Evolutionary conservation across 768 basidiomycete species (phyloP).

Genomic region (Naganishia onofrii): DNA sequence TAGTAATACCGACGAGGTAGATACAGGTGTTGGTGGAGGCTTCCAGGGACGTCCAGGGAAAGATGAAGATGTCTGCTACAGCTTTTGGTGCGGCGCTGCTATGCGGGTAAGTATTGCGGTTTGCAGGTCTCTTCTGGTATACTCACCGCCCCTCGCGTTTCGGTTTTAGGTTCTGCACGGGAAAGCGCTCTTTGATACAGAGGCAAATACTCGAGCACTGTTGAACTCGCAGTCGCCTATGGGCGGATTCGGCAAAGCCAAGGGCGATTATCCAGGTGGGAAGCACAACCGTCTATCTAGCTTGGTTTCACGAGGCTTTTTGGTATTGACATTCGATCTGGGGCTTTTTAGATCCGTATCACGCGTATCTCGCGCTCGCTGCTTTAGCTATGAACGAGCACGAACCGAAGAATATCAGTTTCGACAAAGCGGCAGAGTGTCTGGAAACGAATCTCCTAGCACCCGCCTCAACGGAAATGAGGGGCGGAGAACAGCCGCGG

Average conservation of each 20-base stretch:
- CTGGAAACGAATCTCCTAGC: too few species aligned
- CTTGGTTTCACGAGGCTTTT: too few species aligned
- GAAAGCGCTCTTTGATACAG: conserved; percentile 61
- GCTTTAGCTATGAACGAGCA: conserved; percentile 33
- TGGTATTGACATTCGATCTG: too few species aligned
- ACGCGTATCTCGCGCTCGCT: conserved; percentile 73
- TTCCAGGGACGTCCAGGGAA: conserved; percentile 88
- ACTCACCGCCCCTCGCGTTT: not conserved
- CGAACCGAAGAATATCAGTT: not conserved
- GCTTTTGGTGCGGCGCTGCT: conserved; percentile 88
- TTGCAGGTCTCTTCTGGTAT: conserved; percentile 1
- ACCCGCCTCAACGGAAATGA: not conserved
- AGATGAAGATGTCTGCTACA: conserved; percentile 86
- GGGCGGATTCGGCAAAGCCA: conserved; percentile 83
- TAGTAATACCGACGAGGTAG: not conserved
- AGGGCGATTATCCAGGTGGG: conserved; percentile 79
- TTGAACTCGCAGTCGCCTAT: conserved; percentile 76
- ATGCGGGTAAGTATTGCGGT: conserved; percentile 61
- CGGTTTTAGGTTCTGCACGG: conserved; percentile 65
- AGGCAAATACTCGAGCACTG: conserved; percentile 64
- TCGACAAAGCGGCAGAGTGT: too few species aligned
- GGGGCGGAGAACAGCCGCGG: not conserved
- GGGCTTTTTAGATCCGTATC: conserved; percentile 98
- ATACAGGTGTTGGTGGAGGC: conserved; percentile 59
- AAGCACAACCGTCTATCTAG: conserved; percentile 34